These are phyloP conservation scores for Wickerhamiella sorbophila DNA, from an alignment of 805 yeast genomes.

Conservation along the genomic window DNA sequence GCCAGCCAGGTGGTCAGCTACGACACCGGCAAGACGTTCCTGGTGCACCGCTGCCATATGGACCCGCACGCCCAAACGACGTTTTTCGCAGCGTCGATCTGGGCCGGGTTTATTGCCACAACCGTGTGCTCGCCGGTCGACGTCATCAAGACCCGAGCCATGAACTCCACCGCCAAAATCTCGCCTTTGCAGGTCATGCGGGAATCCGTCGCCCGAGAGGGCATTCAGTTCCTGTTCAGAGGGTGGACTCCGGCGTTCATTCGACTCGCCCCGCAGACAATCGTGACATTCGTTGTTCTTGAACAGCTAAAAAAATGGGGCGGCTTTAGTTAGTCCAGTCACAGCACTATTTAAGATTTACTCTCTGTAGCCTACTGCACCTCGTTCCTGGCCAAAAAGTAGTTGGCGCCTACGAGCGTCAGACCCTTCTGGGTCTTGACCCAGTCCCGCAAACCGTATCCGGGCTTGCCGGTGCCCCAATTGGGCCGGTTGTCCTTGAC, in stretches of 20 bases:
- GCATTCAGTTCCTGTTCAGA: conserved; percentile 67
- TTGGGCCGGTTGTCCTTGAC: conserved; percentile 38
- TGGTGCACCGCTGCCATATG: conserved; percentile 37
- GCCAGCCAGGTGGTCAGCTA: conserved; percentile 84
- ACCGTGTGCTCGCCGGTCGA: conserved; percentile 90
- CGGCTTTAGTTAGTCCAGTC: conserved; percentile 8
- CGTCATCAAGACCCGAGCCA: conserved; percentile 75
- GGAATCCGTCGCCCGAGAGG: conserved; percentile 51
- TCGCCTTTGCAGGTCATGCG: conserved; percentile 38
- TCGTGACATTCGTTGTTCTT: conserved; percentile 28
- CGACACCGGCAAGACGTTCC: conserved; percentile 51
- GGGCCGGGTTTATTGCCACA: conserved; percentile 81
- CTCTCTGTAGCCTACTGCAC: too few relatives aligned
- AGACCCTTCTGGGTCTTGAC: conserved; percentile 42
- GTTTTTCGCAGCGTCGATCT: conserved; percentile 61
- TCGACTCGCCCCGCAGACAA: conserved; percentile 60
- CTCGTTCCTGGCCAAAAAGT: conserved; percentile 62
- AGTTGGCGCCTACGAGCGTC: conserved; percentile 57
- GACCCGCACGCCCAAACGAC: conserved; percentile 52
- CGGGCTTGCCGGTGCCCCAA: conserved; percentile 83
- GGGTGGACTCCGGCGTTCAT: conserved; percentile 87
- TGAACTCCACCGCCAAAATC: conserved; percentile 38
- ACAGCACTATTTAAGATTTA: conserved; percentile 2
- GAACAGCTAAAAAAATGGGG: conserved; percentile 27
- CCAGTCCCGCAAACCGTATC: conserved; percentile 66